A percentile compares a stretch with the other conserved stretches of the same genome.
Conservation (phyloP, 1,284 basidiomycete genomes). For the Ceratobasidium sp. region DNA sequence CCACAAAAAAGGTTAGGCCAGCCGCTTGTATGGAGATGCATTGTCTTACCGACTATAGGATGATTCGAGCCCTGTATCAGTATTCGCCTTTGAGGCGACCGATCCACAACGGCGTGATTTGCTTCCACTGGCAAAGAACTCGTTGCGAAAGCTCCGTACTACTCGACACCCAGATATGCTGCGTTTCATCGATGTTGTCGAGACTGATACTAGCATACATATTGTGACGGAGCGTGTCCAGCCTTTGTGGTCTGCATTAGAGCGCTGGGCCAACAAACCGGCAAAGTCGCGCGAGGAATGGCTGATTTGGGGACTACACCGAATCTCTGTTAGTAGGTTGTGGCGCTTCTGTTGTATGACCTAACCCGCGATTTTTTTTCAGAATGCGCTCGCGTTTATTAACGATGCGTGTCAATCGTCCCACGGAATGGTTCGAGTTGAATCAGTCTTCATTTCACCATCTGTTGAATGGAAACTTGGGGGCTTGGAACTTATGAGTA, state of each 20-base stretch:
- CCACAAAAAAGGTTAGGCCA: constrained; percentile 76
- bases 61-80: constrained; percentile 80
- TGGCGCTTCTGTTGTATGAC: too few species aligned
- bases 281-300: constrained; percentile 80
- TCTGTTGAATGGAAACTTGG: constrained; percentile 97
- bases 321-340: constrained; percentile 74
- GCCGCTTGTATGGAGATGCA: background rate
- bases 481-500: constrained; percentile 91
- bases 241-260: constrained; percentile 73
- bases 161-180: constrained; percentile 95
- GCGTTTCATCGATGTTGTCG: constrained; percentile 92
- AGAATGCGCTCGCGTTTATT: constrained; percentile 91
- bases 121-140: constrained; percentile 86
- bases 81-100: constrained; percentile 86
- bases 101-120: constrained; percentile 61
- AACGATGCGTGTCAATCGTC: constrained; percentile 87
- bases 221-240: constrained; percentile 94
- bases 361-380: background rate
- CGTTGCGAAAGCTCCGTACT: constrained; percentile 88
- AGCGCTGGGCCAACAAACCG: constrained; percentile 68
- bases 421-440: constrained; percentile 84
- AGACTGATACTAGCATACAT: constrained; percentile 86
- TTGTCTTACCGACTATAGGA: constrained; percentile 63
- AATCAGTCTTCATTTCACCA: constrained; percentile 86
- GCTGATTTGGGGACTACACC: constrained; percentile 92